phyloP scores from a whole-genome alignment of 106 monocot species.

The Dendrobium huoshanense region DNA sequence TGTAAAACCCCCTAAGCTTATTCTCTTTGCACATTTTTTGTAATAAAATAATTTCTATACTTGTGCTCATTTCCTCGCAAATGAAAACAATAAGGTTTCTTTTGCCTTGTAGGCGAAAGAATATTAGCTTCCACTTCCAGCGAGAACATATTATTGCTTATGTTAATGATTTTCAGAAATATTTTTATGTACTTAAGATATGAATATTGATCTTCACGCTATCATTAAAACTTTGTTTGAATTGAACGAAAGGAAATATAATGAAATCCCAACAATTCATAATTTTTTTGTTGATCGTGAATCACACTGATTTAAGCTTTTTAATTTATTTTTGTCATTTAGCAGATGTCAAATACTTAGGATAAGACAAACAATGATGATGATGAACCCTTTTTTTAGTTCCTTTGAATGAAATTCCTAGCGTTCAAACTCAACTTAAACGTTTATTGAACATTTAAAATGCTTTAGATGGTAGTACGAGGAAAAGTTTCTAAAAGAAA shows the following conservation, averaged over 20 bases:
- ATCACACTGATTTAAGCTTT: neutral
- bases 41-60: neutral
- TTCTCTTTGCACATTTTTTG: neutral
- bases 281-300: neutral
- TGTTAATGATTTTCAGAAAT: neutral
- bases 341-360: neutral
- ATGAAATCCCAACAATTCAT: neutral
- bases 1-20: neutral
- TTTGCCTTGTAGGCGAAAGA: neutral
- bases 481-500: neutral
- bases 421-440: neutral
- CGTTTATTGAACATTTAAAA: slow-evolving; percentile 1
- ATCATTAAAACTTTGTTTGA: neutral
- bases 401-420: neutral
- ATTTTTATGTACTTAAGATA: neutral
- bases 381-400: neutral
- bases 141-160: neutral
- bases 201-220: neutral
- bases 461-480: slow-evolving; percentile 17
- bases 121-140: neutral
- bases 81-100: neutral
- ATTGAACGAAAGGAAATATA: neutral
- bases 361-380: neutral
- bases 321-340: neutral
- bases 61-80: slow-evolving; percentile 4